Evolutionary conservation across 768 basidiomycete genomes (phyloP).

Genomic region (Termitomyces eurrhizus): DNA sequence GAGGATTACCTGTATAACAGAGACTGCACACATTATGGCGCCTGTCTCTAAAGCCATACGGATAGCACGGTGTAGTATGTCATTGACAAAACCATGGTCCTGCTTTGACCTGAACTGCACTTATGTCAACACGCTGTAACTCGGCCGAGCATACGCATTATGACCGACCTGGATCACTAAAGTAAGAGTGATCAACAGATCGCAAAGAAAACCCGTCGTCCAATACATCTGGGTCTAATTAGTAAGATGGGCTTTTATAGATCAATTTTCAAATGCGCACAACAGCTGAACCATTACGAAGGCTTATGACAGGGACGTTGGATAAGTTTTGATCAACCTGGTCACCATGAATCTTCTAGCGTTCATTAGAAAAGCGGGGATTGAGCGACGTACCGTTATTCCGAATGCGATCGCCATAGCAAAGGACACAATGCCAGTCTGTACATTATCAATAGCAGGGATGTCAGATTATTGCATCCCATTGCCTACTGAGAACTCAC

Average conservation of each 20-base stretch:
- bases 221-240: neutral
- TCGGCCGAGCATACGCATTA: neutral
- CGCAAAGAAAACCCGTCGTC: neutral
- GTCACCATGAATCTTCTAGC: neutral
- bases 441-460: neutral
- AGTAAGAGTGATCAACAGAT: neutral
- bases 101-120: neutral
- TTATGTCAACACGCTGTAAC: neutral
- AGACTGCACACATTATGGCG: neutral
- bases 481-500: neutral
- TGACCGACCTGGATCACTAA: neutral
- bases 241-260: neutral
- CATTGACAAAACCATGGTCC: neutral
- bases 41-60: neutral
- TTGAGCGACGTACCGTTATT: neutral
- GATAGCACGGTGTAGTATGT: neutral
- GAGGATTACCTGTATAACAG: neutral
- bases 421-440: neutral
- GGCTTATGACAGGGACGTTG: neutral
- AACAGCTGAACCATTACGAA: neutral
- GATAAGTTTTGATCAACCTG: neutral
- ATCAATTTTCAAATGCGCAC: neutral
- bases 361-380: neutral
- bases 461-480: neutral
- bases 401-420: neutral